phyloP scores from a whole-genome alignment of 495 filamentous ascomycete species.

The Penicillium manginii region DNA sequence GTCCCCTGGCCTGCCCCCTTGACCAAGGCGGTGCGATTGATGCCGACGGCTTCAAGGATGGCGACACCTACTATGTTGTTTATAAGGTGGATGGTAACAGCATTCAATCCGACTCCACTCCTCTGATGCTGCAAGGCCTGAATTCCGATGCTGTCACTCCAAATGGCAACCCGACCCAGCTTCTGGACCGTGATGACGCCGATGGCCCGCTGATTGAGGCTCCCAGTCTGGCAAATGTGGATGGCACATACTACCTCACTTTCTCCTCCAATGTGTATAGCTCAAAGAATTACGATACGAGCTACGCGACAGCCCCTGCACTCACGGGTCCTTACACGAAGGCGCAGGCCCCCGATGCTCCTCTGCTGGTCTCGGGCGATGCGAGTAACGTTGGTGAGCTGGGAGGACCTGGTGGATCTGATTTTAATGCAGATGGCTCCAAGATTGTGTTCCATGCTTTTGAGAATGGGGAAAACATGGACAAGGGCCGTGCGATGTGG shows the following conservation, averaged over 20 bases:
- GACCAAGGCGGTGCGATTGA: conserved; percentile 46
- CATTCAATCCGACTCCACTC: conserved; percentile 51
- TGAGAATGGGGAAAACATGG: conserved; percentile 23
- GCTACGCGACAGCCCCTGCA: conserved; percentile 51
- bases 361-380: conserved; percentile 47
- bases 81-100: conserved; percentile 63
- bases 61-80: conserved; percentile 38
- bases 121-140: conserved; percentile 59
- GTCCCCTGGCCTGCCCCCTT: conserved; percentile 36
- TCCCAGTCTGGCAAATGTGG: conserved; percentile 49
- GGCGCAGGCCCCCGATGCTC: conserved; percentile 25
- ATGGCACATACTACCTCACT: conserved; percentile 59
- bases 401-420: conserved; percentile 54
- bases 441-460: conserved; percentile 52
- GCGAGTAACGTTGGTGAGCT: conserved; percentile 34
- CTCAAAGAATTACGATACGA: conserved; percentile 52
- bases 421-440: conserved; percentile 37
- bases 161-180: conserved; percentile 42
- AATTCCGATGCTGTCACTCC: conserved; percentile 51
- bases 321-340: conserved; percentile 51
- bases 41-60: conserved; percentile 38
- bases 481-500: conserved; percentile 25
- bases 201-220: conserved; percentile 63
- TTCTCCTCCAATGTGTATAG: conserved; percentile 59
- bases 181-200: conserved; percentile 51